Evolutionary conservation across 1,284 basidiomycete genomes (phyloP), one percentile per base, ranked within the genome.

Genomic region (Hypsizygus ulmarius): DNA sequence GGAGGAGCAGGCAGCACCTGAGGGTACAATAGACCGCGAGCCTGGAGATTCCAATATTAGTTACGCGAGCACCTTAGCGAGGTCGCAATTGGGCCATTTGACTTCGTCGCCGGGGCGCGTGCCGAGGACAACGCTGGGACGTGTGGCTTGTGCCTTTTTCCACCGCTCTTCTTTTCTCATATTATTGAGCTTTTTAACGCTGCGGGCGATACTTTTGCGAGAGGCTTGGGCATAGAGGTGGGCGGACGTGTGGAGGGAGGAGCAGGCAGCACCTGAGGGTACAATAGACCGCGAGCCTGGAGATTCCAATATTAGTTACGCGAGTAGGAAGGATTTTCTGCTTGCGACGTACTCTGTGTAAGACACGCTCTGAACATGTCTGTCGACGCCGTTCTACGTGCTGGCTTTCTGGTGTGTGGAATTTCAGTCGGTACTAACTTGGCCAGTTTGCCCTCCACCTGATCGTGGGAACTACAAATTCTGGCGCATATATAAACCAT

Each of bases 91-190:
- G 18, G 66, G 58, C 87, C 88, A 92, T 62, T 80, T 82, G 50
- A 68, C 60, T 46, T 83, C 78, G 50, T 86, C 77, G 45, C 77
- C 77, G 4, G 78, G 72, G 34, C 79, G 74, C 16, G 78, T 79
- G 3, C 91, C 91, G 1, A 92, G 79, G 5, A 93, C 76, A 43
- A 86, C 78, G 57, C 87, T 84, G 10, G 90, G 83, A 21, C 73
- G 72, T 39, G 65, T 68, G 5, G 71, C 69, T 0, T 74, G 70
- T 3, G 69, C 73, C 32, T 65, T 58, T 37, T 66, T 64, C 35
- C 64, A 63, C 15, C 73, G 71, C 53, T 81, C 72, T 18, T 68
- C 68, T 50, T 77, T 77, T 39, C 67, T 66, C 47, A 73, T 64
- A 38, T 78, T 63, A 60, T 84, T 86, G 36, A 68, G 65, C 60